phyloP scores from a whole-genome alignment of 2,329 filamentous ascomycete genomes.

The Trichoderma koningii region DNA sequence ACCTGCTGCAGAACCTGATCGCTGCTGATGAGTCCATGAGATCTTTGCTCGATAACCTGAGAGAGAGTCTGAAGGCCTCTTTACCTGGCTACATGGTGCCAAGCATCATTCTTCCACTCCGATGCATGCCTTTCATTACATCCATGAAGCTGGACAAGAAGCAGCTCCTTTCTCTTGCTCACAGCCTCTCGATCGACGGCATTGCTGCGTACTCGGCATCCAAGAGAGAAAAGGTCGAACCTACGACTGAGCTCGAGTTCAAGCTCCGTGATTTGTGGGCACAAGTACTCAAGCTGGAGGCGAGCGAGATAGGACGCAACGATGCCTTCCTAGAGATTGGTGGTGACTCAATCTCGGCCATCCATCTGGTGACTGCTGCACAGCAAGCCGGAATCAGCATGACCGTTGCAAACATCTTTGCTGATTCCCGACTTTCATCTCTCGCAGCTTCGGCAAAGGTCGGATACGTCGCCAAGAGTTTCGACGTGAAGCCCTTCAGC shows the following conservation, averaged over 20 bases:
- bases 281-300: constrained; percentile 37
- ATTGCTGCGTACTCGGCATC: constrained; percentile 12
- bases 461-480: not conserved
- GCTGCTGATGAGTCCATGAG: not conserved
- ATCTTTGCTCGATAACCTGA: not conserved
- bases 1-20: not conserved
- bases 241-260: constrained; percentile 20
- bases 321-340: constrained; percentile 32
- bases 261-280: constrained; percentile 35
- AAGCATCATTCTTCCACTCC: constrained; percentile 27
- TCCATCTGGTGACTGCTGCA: constrained; percentile 46
- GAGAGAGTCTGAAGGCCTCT: constrained; percentile 5
- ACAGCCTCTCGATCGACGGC: constrained; percentile 18
- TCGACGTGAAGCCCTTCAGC: constrained; percentile 3
- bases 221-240: constrained; percentile 26
- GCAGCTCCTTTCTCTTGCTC: constrained; percentile 7
- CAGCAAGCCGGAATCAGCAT: constrained; percentile 31
- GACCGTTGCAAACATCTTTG: constrained; percentile 18
- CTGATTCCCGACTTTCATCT: constrained; percentile 10
- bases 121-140: constrained; percentile 29
- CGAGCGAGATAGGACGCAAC: constrained; percentile 33
- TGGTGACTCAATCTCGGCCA: constrained; percentile 49
- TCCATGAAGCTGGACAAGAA: constrained; percentile 28
- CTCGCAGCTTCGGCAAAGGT: constrained; percentile 9
- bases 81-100: constrained; percentile 33